phyloP scores from a whole-genome alignment of 768 basidiomycete genomes.

The Clitopilus hobsonii region DNA sequence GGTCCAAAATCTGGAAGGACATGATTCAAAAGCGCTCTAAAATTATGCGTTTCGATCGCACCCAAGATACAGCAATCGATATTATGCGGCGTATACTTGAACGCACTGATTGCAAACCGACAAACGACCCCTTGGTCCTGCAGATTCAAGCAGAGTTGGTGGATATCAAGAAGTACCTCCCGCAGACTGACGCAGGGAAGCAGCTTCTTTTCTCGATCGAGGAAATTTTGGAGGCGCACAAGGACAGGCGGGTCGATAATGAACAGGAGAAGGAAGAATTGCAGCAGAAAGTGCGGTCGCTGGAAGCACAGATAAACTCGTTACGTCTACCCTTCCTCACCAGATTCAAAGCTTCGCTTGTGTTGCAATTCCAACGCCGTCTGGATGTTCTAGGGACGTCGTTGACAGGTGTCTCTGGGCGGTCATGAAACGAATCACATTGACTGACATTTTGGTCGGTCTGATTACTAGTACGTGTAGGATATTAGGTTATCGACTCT shows the following conservation, averaged over 20 bases:
- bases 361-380: too few species aligned
- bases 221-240: conserved; percentile 3
- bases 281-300: neutral
- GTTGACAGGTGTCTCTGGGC: too few species aligned
- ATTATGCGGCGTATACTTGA: conserved; percentile 23
- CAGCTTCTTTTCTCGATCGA: neutral
- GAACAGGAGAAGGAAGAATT: neutral
- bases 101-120: too few species aligned
- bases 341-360: neutral
- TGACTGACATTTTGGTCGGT: too few species aligned
- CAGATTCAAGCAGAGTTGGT: conserved; percentile 14
- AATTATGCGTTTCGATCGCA: conserved; percentile 27
- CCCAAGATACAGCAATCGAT: conserved; percentile 21
- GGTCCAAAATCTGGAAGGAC: conserved; percentile 31
- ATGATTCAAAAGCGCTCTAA: conserved; percentile 32
- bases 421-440: too few species aligned
- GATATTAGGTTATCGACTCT: too few species aligned
- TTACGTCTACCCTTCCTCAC: neutral
- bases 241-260: neutral
- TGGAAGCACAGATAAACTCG: neutral
- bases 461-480: too few species aligned
- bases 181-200: conserved; percentile 5
- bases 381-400: too few species aligned
- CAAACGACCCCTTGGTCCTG: too few species aligned
- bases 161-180: neutral